phyloP scores from a whole-genome alignment of 345 rosid genomes.

The Corymbia maculata region DNA sequence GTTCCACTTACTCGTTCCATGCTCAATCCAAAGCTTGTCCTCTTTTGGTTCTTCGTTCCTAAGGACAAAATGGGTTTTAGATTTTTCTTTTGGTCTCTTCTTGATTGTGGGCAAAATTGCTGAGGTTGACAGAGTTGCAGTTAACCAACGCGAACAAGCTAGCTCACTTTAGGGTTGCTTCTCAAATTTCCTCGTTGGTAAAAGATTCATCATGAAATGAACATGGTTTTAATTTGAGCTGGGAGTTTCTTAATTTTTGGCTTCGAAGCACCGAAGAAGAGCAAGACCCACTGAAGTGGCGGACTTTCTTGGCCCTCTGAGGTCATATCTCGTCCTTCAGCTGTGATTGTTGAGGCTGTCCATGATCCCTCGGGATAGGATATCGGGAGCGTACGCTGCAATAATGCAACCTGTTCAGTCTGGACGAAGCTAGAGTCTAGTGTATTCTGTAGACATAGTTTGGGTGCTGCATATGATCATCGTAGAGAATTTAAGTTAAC shows the following conservation, averaged over 20 bases:
- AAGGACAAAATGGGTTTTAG: not conserved
- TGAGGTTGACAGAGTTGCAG: too few relatives aligned
- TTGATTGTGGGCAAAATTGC: not conserved
- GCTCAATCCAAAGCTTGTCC: too few relatives aligned
- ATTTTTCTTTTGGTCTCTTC: not conserved
- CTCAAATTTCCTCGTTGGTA: not conserved
- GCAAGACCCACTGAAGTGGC: not conserved
- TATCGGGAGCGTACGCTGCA: not conserved
- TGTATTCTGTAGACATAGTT: not conserved
- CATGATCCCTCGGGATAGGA: not conserved
- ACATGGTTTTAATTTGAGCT: not conserved
- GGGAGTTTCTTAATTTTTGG: not conserved
- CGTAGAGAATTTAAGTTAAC: not conserved
- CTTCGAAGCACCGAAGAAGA: not conserved
- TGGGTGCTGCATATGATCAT: not conserved
- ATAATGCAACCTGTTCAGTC: not conserved
- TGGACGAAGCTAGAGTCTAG: not conserved
- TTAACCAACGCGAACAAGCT: not conserved
- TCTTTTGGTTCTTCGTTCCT: not conserved
- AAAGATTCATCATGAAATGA: not conserved
- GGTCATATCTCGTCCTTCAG: not conserved
- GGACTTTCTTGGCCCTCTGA: not conserved
- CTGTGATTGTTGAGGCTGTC: not conserved
- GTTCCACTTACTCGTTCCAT: too few relatives aligned
- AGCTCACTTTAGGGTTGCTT: not conserved